Conservation (phyloP, 192 early-diverging fungal species). For the Linnemannia hyalina region DNA sequence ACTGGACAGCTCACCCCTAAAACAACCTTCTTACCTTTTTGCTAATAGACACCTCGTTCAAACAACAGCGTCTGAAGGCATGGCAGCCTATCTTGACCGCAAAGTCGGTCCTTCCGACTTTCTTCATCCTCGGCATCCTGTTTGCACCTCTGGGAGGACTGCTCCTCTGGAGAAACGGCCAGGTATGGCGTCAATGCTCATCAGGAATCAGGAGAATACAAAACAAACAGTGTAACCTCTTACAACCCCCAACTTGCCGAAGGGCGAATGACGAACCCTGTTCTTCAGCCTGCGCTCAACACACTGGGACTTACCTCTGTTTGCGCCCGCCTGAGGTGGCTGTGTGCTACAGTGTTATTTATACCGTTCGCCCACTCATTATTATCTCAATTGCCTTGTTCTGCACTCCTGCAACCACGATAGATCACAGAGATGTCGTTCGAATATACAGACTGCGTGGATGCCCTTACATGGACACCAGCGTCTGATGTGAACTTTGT, state of each 20-base stretch:
- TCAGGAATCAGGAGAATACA: not conserved
- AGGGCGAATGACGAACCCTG: not conserved
- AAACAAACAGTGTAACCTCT: not conserved
- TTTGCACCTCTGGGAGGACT: conserved; percentile 95
- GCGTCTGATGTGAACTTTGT: conserved; percentile 35
- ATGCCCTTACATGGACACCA: conserved; percentile 1
- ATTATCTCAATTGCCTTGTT: not conserved
- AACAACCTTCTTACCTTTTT: not conserved
- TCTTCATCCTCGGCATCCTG: conserved; percentile 92
- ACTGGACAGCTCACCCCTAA: conserved; percentile 1
- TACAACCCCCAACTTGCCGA: not conserved
- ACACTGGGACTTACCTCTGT: not conserved
- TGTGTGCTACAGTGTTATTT: not conserved
- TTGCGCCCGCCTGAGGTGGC: not conserved
- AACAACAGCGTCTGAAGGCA: conserved; percentile 95
- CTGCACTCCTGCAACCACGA: not conserved
- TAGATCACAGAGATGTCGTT: conserved; percentile 65
- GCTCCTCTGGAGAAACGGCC: conserved; percentile 82
- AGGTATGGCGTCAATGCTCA: conserved; percentile 67
- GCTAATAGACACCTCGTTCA: conserved; percentile 87
- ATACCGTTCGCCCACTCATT: not conserved
- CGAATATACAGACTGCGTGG: conserved; percentile 59
- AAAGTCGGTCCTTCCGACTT: conserved; percentile 93
- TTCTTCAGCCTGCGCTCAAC: not conserved
- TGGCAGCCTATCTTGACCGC: conserved; percentile 99